Evolutionary conservation across 2,329 filamentous ascomycete species (phyloP).

Genomic region (Clonostachys rhizophaga): DNA sequence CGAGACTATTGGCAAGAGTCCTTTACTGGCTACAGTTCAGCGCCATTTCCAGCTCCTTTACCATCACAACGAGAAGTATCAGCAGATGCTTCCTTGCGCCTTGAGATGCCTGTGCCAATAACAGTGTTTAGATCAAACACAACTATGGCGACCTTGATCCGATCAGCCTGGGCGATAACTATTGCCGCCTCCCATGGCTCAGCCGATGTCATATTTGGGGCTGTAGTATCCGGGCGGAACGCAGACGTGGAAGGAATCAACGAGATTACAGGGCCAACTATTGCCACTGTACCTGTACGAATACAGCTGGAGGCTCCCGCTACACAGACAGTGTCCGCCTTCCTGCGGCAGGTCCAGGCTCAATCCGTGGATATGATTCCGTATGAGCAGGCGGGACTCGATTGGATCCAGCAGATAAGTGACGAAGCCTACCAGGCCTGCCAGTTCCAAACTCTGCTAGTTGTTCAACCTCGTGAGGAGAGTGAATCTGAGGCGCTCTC

Average conservation of each 20-base stretch:
- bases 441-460: neutral
- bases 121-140: neutral
- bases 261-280: constrained; percentile 10
- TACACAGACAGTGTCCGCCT: constrained; percentile 1
- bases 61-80: neutral
- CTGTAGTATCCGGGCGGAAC: constrained; percentile 10
- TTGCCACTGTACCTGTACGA: constrained; percentile 12
- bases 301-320: neutral
- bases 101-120: no score
- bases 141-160: constrained; percentile 9
- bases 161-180: constrained; percentile 20
- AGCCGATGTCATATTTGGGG: constrained; percentile 2
- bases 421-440: neutral
- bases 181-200: constrained; percentile 17
- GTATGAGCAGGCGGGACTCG: constrained; percentile 7
- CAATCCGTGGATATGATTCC: constrained; percentile 5
- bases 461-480: neutral
- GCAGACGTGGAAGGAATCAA: constrained; percentile 9
- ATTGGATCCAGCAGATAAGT: neutral
- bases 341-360: constrained; percentile 6
- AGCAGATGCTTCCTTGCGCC: no score
- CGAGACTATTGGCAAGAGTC: neutral
- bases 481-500: no score
- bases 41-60: constrained; percentile 33
- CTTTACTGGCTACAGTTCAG: constrained; percentile 16